A percentile compares a stretch with the other conserved stretches of the same genome.
phyloP scores from a whole-genome alignment of 208 protist genomes.

The Phytomonas sp. region DNA sequence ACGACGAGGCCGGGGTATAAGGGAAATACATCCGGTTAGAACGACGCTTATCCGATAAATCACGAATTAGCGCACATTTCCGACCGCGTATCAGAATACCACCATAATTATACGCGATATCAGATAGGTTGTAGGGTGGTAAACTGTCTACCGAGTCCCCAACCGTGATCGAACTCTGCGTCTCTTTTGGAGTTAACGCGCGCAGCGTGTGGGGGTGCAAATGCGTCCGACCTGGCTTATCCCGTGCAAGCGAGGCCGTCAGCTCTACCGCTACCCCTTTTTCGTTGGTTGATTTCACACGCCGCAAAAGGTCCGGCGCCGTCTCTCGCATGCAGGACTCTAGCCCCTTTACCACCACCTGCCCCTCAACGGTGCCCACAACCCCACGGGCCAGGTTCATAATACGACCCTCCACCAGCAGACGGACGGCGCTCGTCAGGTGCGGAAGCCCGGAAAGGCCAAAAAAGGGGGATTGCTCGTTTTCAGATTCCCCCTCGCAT shows the following conservation, averaged over 20 bases:
- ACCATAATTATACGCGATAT: constrained; percentile 51
- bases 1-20: constrained; percentile 17
- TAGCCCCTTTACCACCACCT: constrained; percentile 23
- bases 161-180: constrained; percentile 50
- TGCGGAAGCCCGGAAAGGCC: constrained; percentile 42
- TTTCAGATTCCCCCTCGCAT: background rate
- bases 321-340: background rate
- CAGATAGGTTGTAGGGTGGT: constrained; percentile 45
- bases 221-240: constrained; percentile 34
- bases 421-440: constrained; percentile 31
- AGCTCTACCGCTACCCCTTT: constrained; percentile 21
- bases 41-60: background rate
- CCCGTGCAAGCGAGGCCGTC: constrained; percentile 29
- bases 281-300: constrained; percentile 3
- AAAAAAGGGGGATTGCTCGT: background rate
- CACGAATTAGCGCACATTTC: constrained; percentile 72
- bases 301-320: background rate
- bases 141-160: constrained; percentile 36
- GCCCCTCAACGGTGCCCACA: constrained; percentile 66
- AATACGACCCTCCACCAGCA: constrained; percentile 61
- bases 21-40: constrained; percentile 32
- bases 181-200: constrained; percentile 41
- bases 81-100: constrained; percentile 69
- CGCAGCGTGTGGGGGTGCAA: constrained; percentile 32
- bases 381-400: constrained; percentile 30